Percentiles rank a stretch among this genome's conserved stretches.
Conservation (phyloP, 768 basidiomycete genomes). For the Kwoniella mangroviensis region DNA sequence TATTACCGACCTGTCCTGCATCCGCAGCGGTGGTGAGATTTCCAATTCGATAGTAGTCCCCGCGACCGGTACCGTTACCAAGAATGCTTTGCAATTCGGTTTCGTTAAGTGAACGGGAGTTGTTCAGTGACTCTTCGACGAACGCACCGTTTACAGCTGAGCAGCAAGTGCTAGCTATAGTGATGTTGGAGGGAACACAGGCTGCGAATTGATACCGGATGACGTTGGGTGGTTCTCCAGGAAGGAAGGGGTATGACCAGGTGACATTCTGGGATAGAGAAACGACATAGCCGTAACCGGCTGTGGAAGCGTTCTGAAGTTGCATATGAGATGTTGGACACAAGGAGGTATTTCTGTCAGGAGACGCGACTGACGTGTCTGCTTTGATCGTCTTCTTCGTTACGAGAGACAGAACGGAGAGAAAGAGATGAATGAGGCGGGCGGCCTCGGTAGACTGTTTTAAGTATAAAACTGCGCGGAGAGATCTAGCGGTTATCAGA, state of each 20-base stretch:
- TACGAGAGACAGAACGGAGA: too few relatives aligned
- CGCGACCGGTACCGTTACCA: background rate
- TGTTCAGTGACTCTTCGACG: background rate
- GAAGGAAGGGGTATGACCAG: conserved; percentile 22
- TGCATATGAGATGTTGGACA: conserved; percentile 7
- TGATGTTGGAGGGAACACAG: conserved; percentile 30
- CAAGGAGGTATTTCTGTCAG: too few relatives aligned
- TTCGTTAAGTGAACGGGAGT: background rate
- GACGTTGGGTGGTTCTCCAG: conserved; percentile 24
- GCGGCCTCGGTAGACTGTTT: too few relatives aligned
- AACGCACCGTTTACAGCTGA: conserved; percentile 17
- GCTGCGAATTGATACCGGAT: conserved; percentile 13
- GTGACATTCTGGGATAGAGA: conserved; percentile 6
- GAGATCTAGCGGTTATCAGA: too few relatives aligned
- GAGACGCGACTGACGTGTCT: too few relatives aligned
- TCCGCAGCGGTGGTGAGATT: background rate
- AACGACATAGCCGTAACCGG: conserved; percentile 1
- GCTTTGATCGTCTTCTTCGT: too few relatives aligned
- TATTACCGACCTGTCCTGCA: conserved; percentile 1
- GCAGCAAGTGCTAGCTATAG: conserved; percentile 23
- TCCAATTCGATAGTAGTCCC: background rate
- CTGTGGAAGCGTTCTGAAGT: conserved; percentile 10
- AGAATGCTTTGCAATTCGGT: background rate
- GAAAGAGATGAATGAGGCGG: too few relatives aligned
- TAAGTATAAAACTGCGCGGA: too few relatives aligned